Base-by-base conservation (phyloP, 2,329 filamentous ascomycete genomes). In the Talaromyces sp. region DNA sequence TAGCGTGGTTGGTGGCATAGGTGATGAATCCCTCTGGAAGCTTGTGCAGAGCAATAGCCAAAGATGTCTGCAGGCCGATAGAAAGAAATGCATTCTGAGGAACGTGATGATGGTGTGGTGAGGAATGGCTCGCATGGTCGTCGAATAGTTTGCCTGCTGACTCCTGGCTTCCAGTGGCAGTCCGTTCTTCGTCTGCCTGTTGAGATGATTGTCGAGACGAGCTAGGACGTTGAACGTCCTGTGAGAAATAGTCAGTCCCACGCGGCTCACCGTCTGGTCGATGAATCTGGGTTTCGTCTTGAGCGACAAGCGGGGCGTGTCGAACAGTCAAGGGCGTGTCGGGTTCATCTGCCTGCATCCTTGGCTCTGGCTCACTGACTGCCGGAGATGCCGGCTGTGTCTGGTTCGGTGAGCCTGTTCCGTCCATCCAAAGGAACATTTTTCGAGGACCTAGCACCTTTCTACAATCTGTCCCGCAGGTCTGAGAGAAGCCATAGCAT, bases 1-100 rank as follows among this genome's bases (percentile, higher is more conserved):
- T 98, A 13, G 93, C 94, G 75, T 99, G 95, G 78, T 98, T 99
- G 10, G 95, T 97, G 10, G 95, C 94, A 75, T 96, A 99, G 0
- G 94, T 98, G 70, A 99, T 89, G 77, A 89, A 89, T 45, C 87
- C 87, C 76, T 90, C 95, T 1, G 95, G 95, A 41, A 98, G 90
- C 76, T 99, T 99, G 82, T 99, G 95, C 1, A 99, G 83, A 8
- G 94, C 93, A 68, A 99, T 98, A 6, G 95, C 95, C 60, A 97
- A 89, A 16, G 92, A 94, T 0, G 95, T 98, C 77, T 99, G 95
- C 0, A 99, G 86, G n/a, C 95, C 93, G 66, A 98, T 95, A 61
- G 91, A 91, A 68, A 98, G 83, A 76, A 97, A 99, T 6, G 92
- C 92, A 73, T 98, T 98, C 67, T 91, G 89, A 0, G 94, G 92